These are phyloP conservation scores for Dothidotthia symphoricarpi DNA, from an alignment of 2,329 filamentous ascomycete species.

Conservation along the genomic window DNA sequence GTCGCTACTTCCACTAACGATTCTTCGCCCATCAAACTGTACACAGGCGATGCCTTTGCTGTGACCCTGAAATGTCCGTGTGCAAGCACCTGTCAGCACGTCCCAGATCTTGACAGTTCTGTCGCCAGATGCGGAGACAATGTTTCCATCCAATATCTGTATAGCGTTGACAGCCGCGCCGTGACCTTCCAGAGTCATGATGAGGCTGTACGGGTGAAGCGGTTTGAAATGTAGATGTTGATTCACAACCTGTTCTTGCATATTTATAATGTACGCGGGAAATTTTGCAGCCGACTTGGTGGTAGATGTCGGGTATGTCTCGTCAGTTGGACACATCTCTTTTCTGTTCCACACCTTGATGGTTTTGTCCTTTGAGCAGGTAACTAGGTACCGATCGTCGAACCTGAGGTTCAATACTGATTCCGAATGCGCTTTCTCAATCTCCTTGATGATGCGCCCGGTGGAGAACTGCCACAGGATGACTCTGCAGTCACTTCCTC, in stretches of 20 bases:
- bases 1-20: constrained; percentile 94
- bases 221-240: constrained; percentile 52
- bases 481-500: constrained; percentile 86
- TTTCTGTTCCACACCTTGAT: constrained; percentile 94
- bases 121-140: constrained; percentile 94
- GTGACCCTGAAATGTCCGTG: constrained; percentile 79
- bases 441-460: constrained; percentile 73
- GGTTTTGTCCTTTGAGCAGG: constrained; percentile 94
- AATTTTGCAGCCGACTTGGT: constrained; percentile 47
- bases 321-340: constrained; percentile 41
- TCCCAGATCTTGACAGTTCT: constrained; percentile 94
- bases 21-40: constrained; percentile 88
- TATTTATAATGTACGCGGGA: constrained; percentile 57
- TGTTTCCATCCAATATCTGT: constrained; percentile 78
- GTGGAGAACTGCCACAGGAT: constrained; percentile 95
- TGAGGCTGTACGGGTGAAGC: constrained; percentile 67
- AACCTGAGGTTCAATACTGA: constrained; percentile 93
- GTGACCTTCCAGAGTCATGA: constrained; percentile 80
- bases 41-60: constrained; percentile 96
- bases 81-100: constrained; percentile 73
- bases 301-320: constrained; percentile 43
- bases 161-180: constrained; percentile 93
- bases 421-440: constrained; percentile 76
- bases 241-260: constrained; percentile 38
- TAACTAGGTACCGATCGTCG: constrained; percentile 86